Evolutionary conservation across 2,329 filamentous ascomycete genomes (phyloP).

Genomic region (Colletotrichum eleusines): DNA sequence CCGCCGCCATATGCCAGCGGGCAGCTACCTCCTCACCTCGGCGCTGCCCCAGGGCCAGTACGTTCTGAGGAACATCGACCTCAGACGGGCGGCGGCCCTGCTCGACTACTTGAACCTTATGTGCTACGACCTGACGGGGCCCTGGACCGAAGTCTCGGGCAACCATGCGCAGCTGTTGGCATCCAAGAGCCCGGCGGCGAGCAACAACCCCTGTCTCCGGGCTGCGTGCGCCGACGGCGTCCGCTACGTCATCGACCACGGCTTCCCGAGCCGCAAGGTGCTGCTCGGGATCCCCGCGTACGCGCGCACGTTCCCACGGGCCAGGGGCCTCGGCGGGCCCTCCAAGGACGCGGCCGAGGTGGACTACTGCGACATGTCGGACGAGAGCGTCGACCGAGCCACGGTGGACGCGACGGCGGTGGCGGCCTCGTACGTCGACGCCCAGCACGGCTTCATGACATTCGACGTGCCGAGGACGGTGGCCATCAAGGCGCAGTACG

Average conservation of each 20-base stretch:
- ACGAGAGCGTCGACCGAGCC: constrained; percentile 56
- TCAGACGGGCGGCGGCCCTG: constrained; percentile 61
- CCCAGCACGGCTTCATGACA: constrained; percentile 66
- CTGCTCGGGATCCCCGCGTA: constrained; percentile 74
- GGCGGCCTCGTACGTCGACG: constrained; percentile 69
- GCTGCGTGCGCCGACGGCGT: constrained; percentile 68
- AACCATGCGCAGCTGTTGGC: constrained; percentile 74
- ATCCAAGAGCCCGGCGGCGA: constrained; percentile 17
- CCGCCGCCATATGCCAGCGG: constrained; percentile 65
- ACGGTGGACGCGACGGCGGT: constrained; percentile 63
- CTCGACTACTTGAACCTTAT: constrained; percentile 76
- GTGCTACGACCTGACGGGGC: constrained; percentile 76
- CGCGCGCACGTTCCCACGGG: constrained; percentile 70
- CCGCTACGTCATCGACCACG: constrained; percentile 63
- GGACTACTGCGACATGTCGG: constrained; percentile 73
- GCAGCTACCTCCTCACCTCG: constrained; percentile 69
- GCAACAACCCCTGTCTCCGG: constrained; percentile 47
- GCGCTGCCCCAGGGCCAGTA: constrained; percentile 74
- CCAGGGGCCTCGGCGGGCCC: constrained; percentile 64
- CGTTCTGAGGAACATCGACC: constrained; percentile 70
- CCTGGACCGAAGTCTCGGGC: constrained; percentile 70
- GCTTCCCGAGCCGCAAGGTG: constrained; percentile 69
- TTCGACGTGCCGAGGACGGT: constrained; percentile 75
- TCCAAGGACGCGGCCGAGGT: constrained; percentile 65
- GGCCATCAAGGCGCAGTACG: constrained; percentile 70